Evolutionary conservation across 1,284 basidiomycete species (phyloP), one percentile per base, ranked within the genome.

Genomic region (Boletus semigastroideus): DNA sequence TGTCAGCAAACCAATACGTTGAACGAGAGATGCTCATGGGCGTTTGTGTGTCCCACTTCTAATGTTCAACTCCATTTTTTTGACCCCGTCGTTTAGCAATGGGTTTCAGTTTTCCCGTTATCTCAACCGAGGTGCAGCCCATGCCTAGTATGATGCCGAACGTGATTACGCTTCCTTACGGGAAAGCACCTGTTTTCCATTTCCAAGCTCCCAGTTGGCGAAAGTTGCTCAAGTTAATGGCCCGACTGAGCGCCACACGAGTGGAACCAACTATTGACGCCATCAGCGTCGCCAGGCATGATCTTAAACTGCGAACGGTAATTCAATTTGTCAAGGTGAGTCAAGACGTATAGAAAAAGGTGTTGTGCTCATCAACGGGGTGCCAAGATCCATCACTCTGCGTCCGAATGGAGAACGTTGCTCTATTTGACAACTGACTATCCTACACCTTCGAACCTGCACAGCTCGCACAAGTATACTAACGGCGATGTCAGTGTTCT

Each of bases 341-440:
- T 45, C 43, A 42, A 31, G 25, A 34, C 49, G 22, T 38, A 6
- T 34, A 41, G 45, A 10, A 46, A 39, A 6, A 27, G 8, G 11
- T 16, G 11, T 33, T 13, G 13, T 57, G 37, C 48, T 55, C 25
- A 56, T 39, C 22, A 10, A 30, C 5, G 41, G 49, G 38, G 41
- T 49, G 42, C 34, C n/a, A 52, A 87, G 86, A 74, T 82, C 22
- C 80, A 84, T 62, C 78, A 77, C 42, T 63, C 74, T 28, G 77
- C 82, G 0, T 62, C 70, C 6, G 79, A 83, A 28, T 91, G 89
- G 89, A 78, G 84, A 48, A 84, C 84, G 10, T 72, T 90, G 19
- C 63, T 90, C 10, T 90, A 87, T 75, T 80, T 91, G 59, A 84
- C 86, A 0, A 79, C 88, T 43, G 89, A 91, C 59, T 74, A 82